Conservation (phyloP, 2,329 filamentous ascomycete species). For the Fusarium odoratissimum region DNA sequence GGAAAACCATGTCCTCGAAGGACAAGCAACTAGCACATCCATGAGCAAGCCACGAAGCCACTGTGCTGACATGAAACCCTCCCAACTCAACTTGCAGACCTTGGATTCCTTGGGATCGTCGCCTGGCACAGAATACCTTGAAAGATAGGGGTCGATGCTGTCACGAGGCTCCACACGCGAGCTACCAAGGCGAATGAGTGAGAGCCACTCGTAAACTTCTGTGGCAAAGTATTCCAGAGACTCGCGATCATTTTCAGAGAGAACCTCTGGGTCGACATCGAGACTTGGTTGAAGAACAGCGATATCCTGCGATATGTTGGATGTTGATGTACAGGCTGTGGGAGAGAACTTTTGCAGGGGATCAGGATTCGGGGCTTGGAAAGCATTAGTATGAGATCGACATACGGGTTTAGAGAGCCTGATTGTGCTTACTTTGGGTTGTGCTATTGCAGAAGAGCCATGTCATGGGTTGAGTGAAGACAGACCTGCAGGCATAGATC, state of each 20-base stretch:
- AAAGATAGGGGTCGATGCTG: slow-evolving; percentile 74
- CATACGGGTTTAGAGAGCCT: slow-evolving; percentile 3
- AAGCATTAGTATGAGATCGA: slow-evolving; percentile 37
- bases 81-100: slow-evolving; percentile 67
- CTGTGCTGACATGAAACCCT: slow-evolving; percentile 65
- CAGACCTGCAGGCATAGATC: slow-evolving; percentile 81
- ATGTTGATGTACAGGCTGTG: slow-evolving; percentile 53
- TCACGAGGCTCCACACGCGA: slow-evolving; percentile 70
- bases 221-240: slow-evolving; percentile 72
- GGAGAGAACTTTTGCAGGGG: slow-evolving; percentile 61
- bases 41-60: slow-evolving; percentile 65
- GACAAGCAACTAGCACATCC: slow-evolving; percentile 56
- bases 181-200: slow-evolving; percentile 73
- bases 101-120: slow-evolving; percentile 44
- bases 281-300: slow-evolving; percentile 42
- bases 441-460: slow-evolving; percentile 83
- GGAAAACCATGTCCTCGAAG: slow-evolving; percentile 65
- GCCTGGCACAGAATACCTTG: slow-evolving; percentile 71
- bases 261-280: slow-evolving; percentile 39
- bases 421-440: slow-evolving; percentile 38
- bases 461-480: slow-evolving; percentile 72
- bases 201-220: slow-evolving; percentile 80
- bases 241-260: slow-evolving; percentile 54
- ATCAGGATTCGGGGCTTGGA: slow-evolving; percentile 61
- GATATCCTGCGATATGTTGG: slow-evolving; percentile 30